Evolutionary conservation across 208 protist genomes (phyloP), one percentile per base, ranked within the genome.

Genomic region (Leptomonas pyrrhocoris): DNA sequence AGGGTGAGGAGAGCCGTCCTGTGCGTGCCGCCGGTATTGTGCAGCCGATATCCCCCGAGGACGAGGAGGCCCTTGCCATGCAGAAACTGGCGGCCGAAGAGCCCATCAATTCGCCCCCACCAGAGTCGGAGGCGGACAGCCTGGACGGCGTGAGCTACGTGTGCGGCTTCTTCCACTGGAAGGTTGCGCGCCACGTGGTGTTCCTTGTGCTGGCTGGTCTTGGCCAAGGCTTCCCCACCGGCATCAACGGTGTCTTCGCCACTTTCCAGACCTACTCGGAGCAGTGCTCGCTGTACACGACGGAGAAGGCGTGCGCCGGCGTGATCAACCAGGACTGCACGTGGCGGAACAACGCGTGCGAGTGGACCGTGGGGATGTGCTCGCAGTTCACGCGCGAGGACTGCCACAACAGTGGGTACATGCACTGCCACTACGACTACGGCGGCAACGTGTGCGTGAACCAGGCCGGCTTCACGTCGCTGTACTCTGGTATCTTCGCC

Each of bases 401-500:
- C 38, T 62, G 57, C 40, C 57, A 62, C 57, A 34, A 62, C 57
- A 62, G 15, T 13, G 57, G 57, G 38, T 62, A 62, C 57, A 62
- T 62, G 57, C 57, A 62, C 57, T 62, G 57, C 57, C 40, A 62
- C 57, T 62, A 62, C 57, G 57, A 62, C 57, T 62, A 62, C 57
- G 25, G 18, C 57, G 40, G 18, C 57, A 28, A 46, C 7, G 36
- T 46, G 55, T 60, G 55, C n/a, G 36, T 46, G 55, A 60, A 60
- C 55, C 31, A 60, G 18, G 5, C 55, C 21, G 55, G 55, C 36
- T 60, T 60, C 55, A 25, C 31, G 30, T 60, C 55, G 30, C 36
- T 60, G 34, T 60, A 60, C 55, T 60, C 55, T 21, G 55, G 55
- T 18, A 60, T 60, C 36, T 60, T 60, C 18, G 55, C 55, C 36